These are phyloP conservation scores for Eucalyptus curtisii DNA, from an alignment of 345 rosid genomes.

Conservation along the genomic window DNA sequence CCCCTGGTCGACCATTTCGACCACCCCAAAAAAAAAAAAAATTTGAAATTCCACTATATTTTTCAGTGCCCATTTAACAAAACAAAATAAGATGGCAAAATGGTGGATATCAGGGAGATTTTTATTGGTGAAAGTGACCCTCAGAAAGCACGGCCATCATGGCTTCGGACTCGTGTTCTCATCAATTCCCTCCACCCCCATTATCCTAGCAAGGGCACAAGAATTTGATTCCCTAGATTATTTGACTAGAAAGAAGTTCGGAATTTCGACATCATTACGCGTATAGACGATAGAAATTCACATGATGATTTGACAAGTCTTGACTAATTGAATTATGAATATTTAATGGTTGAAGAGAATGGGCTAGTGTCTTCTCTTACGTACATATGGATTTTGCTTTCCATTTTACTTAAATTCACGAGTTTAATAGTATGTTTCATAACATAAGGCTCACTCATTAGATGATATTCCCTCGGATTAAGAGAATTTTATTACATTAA, in stretches of 20 bases:
- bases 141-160: neutral
- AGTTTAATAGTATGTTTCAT: neutral
- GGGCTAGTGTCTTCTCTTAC: accelerated
- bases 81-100: neutral
- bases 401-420: neutral
- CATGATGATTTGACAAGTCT: neutral
- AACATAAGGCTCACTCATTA: neutral
- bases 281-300: neutral
- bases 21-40: neutral
- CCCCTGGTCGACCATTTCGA: neutral
- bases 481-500: neutral
- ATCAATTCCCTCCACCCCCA: neutral
- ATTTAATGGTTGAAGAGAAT: neutral
- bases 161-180: neutral
- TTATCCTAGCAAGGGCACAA: neutral
- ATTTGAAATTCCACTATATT: neutral
- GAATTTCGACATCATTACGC: neutral
- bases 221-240: neutral
- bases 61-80: neutral
- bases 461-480: neutral
- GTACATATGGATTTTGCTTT: neutral
- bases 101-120: neutral
- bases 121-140: neutral
- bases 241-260: neutral
- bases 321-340: neutral